phyloP scores from a whole-genome alignment of 1,284 basidiomycete genomes.

The Fistulinella cinereoalba region DNA sequence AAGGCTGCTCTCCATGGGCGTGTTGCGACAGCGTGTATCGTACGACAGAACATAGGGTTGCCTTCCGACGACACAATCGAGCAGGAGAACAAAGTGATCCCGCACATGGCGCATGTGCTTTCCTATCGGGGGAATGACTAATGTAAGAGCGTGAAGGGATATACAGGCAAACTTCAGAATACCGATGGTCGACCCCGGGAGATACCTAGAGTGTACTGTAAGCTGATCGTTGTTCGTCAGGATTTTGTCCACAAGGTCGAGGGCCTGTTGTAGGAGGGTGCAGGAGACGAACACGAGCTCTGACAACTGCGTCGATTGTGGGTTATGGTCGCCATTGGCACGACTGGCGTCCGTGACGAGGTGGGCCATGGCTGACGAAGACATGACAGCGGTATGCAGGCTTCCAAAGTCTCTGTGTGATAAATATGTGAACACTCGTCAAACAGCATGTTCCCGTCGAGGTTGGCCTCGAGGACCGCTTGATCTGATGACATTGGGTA shows the following conservation, averaged over 20 bases:
- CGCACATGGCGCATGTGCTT: constrained; percentile 81
- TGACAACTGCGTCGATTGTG: constrained; percentile 34
- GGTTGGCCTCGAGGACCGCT: constrained; percentile 26
- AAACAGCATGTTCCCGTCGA: constrained; percentile 16
- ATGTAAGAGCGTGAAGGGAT: constrained; percentile 1
- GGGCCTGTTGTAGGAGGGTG: constrained; percentile 63
- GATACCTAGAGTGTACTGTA: constrained; percentile 58
- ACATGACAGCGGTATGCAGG: background rate
- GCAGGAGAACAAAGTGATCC: constrained; percentile 71
- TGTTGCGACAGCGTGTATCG: constrained; percentile 70
- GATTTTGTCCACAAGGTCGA: constrained; percentile 64
- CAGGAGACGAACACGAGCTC: constrained; percentile 64
- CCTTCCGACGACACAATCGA: constrained; percentile 50
- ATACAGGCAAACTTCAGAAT: constrained; percentile 12
- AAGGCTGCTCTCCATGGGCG: constrained; percentile 74
- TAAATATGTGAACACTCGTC: constrained; percentile 19
- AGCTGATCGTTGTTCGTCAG: constrained; percentile 68
- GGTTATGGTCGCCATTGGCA: constrained; percentile 6
- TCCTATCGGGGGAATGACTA: constrained; percentile 41
- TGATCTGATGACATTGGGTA: constrained; percentile 13
- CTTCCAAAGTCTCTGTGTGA: too few species aligned
- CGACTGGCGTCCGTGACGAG: constrained; percentile 1
- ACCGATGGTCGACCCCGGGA: constrained; percentile 84
- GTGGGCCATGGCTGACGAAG: constrained; percentile 22
- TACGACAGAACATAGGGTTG: constrained; percentile 64